Evolutionary conservation across 768 basidiomycete genomes (phyloP), one percentile per base, ranked within the genome.

Genomic region (Exidia glandulosa): DNA sequence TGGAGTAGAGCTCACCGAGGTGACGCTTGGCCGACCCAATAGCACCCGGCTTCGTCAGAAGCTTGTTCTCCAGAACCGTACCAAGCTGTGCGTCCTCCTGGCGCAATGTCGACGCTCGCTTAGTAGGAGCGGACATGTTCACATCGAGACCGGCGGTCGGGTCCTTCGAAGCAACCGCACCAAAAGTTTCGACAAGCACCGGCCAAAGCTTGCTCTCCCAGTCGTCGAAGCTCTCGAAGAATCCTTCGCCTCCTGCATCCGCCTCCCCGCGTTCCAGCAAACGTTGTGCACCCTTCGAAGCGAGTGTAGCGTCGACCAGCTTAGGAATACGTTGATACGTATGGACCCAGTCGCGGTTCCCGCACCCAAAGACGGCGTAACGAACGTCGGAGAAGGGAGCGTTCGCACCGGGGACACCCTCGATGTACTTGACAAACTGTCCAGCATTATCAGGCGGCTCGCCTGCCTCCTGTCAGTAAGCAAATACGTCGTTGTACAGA

Each of bases 401-500:
- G 58, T 69, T 67, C 32, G 60, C 50, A 34, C 63, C 68, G 9
- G 70, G 61, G 6, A 74, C 62, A 59, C 63, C 69, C 36, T 67
- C 68, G 23, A 81, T 59, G 71, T 75, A 76, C 57, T 76, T 72
- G 19, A 79, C 70, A 64, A 79, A 79, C 57, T 70, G 71, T 7
- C 72, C 71, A 2, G 78, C 79, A 61, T 81, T 79, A 66, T 79
- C 78, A 0, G 79, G 75, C 23, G 79, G 78, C 66, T 77, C 71
- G 36, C 76, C 75, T 75, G 23, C 19, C 7, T 36, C 16, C 34
- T 36, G 7, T 16, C 34, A 36, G 7, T 36, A 7, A 36, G 34
- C 7, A 36, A 7, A 36, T 7, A 7, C 34, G 34, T 36, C 34
- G 7, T 16, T 36, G 34, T 36, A 58, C 41, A 14, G 19, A 57